Evolutionary conservation across 306 rosid genomes (phyloP).

Genomic region (Prunus armeniaca): DNA sequence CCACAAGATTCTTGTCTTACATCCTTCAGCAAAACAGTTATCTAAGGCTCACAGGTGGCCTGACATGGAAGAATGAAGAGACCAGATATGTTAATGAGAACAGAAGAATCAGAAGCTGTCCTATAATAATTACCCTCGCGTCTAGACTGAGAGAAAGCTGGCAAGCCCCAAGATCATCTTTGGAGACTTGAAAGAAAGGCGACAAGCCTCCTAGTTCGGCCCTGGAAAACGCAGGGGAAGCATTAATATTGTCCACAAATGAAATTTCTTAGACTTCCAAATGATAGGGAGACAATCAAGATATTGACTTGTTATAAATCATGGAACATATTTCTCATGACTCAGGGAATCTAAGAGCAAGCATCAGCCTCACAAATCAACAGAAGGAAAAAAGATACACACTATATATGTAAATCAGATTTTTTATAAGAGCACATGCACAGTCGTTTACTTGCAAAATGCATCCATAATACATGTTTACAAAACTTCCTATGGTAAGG

Average conservation of each 20-base stretch:
- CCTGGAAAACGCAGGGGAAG: constrained; percentile 77
- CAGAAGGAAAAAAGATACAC: neutral
- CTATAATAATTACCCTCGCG: constrained; percentile 32
- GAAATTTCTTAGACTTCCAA: constrained; percentile 42
- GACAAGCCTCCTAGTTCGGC: constrained; percentile 55
- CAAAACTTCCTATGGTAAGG: neutral
- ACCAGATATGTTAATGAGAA: constrained; percentile 34
- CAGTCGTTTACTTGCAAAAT: constrained; percentile 15
- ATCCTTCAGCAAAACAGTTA: constrained; percentile 47
- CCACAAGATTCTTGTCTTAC: constrained; percentile 44
- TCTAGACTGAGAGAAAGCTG: constrained; percentile 43
- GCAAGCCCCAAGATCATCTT: constrained; percentile 42
- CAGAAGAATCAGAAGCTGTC: constrained; percentile 37
- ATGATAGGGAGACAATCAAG: constrained; percentile 29
- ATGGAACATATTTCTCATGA: constrained; percentile 30
- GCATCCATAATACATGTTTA: constrained; percentile 22
- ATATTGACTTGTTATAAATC: constrained; percentile 11
- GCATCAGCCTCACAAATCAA: constrained; percentile 5
- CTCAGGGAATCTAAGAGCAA: constrained; percentile 14
- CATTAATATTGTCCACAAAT: constrained; percentile 50
- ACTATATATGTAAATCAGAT: neutral
- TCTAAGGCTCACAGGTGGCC: constrained; percentile 52
- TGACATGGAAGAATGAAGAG: constrained; percentile 43
- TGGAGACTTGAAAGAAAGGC: constrained; percentile 55
- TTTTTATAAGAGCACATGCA: constrained; percentile 8